Conservation (phyloP, 192 early-diverging fungal genomes). For the Dissophora ornata region DNA sequence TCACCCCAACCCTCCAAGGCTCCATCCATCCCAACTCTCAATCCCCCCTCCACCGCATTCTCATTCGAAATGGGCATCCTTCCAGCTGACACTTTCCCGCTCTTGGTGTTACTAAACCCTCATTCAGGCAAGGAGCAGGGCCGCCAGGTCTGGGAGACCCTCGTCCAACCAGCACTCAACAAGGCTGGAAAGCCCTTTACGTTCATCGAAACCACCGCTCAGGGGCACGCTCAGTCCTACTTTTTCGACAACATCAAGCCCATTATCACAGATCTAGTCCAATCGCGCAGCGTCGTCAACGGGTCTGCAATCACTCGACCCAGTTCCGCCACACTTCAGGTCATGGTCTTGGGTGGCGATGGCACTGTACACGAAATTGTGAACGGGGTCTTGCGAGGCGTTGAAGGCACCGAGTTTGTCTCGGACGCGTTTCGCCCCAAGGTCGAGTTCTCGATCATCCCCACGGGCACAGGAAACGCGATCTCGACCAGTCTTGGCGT, state of each 20-base stretch:
- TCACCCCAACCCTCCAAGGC: no score
- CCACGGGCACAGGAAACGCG: slow-evolving; percentile 62
- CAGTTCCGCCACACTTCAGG: slow-evolving; percentile 25
- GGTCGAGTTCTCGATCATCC: slow-evolving; percentile 57
- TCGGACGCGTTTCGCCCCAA: slow-evolving; percentile 17
- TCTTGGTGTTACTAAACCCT: slow-evolving; percentile 56
- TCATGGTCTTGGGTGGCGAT: slow-evolving; percentile 63
- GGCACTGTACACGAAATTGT: slow-evolving; percentile 64
- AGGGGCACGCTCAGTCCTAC: slow-evolving; percentile 32
- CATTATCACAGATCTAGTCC: slow-evolving; percentile 45
- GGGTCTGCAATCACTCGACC: slow-evolving; percentile 21
- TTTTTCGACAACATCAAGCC: slow-evolving; percentile 44
- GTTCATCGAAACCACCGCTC: slow-evolving; percentile 24
- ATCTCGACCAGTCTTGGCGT: slow-evolving; percentile 57
- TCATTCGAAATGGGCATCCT: slow-evolving; percentile 38
- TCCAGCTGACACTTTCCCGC: slow-evolving; percentile 22
- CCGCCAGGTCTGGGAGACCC: slow-evolving; percentile 29
- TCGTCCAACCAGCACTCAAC: slow-evolving; percentile 54
- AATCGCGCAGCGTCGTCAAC: slow-evolving; percentile 21
- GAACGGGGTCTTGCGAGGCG: slow-evolving; percentile 56
- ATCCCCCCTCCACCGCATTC: neutral
- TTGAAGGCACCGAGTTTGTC: slow-evolving; percentile 20
- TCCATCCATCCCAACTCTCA: no score
- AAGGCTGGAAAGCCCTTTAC: slow-evolving; percentile 29
- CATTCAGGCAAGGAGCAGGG: slow-evolving; percentile 45